Conservation (phyloP, 2,329 filamentous ascomycete species). For the Fusarium lateritium region DNA sequence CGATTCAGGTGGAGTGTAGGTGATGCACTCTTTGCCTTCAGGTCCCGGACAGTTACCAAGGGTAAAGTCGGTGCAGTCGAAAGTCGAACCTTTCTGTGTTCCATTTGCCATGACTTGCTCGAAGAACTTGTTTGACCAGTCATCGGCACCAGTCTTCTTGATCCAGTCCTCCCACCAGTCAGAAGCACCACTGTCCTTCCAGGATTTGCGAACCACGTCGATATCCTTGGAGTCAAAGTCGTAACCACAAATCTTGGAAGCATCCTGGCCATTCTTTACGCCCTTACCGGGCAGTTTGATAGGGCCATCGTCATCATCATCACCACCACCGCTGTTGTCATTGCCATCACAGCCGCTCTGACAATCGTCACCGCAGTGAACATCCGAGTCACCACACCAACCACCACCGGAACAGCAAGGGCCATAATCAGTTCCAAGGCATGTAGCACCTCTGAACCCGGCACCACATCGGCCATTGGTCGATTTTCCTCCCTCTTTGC, state of each 20-base stretch:
- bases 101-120: too few species aligned
- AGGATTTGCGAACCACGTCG: too few species aligned
- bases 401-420: conserved; percentile 2
- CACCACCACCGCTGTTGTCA: not conserved
- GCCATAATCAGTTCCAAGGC: conserved; percentile 3
- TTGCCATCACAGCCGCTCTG: conserved; percentile 5
- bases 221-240: not conserved
- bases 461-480: conserved; percentile 17
- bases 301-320: too few species aligned
- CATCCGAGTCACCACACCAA: conserved; percentile 5
- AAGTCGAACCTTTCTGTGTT: too few species aligned
- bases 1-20: too few species aligned
- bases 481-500: conserved; percentile 3
- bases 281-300: not conserved
- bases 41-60: too few species aligned
- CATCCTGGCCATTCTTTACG: not conserved
- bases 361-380: conserved; percentile 15
- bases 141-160: too few species aligned
- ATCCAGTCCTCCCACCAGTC: too few species aligned
- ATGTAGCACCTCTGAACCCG: conserved; percentile 9
- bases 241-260: not conserved
- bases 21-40: too few species aligned
- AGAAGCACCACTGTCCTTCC: too few species aligned
- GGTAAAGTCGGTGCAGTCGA: too few species aligned
- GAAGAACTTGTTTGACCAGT: too few species aligned